Base-by-base conservation (phyloP, 1,284 basidiomycete genomes). In the Rhizoctonia solani region DNA sequence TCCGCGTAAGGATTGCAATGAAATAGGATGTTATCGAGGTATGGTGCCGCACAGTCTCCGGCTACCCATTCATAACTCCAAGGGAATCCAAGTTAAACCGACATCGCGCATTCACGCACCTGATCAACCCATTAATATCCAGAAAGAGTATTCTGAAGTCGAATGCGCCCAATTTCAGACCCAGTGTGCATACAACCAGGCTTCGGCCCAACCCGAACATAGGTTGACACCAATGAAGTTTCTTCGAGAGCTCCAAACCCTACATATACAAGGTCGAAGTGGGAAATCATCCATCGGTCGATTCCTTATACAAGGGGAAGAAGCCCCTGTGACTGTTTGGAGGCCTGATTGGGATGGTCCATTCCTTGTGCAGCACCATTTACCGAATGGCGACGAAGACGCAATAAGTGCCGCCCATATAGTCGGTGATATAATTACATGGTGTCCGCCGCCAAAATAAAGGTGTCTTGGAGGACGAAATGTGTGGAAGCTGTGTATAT, bases 401-500 rank as follows among this genome's bases (percentile, higher is more conserved):
- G 50, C 41, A 13, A 66, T 66, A 30, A 52, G 46, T 19, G 21
- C 54, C 21, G 63, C 63, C 25, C 63, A 66, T 66, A 42, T 66
- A 42, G 42, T 54, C 32, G 63, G 41, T 16, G 21, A 42, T 32
- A 52, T 29, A 27, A 66, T 66, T 47, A 52, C 46, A 39, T 66
- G 63, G 63, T 54, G 50, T 21, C 63, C 52, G 16, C 63, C 52
- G 21, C 63, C 63, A 30, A 66, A 34, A 4, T 16, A 4, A 4
- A 16, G n/a, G 41, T 16, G 41, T n/a, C n/a, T n/a, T 44, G 14
- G 41, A n/a, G 41, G 41, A 11, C 32, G 32, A 34, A 11, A 11
- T 11, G 4, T 4, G 32, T 34, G 32, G 32, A 34, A 4, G 32
- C 11, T 4, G 11, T 34, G 32, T 4, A 4, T 34, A 4, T 34